Base-by-base conservation (phyloP, 805 yeast species). In the Hermanozyma aechmeae region DNA sequence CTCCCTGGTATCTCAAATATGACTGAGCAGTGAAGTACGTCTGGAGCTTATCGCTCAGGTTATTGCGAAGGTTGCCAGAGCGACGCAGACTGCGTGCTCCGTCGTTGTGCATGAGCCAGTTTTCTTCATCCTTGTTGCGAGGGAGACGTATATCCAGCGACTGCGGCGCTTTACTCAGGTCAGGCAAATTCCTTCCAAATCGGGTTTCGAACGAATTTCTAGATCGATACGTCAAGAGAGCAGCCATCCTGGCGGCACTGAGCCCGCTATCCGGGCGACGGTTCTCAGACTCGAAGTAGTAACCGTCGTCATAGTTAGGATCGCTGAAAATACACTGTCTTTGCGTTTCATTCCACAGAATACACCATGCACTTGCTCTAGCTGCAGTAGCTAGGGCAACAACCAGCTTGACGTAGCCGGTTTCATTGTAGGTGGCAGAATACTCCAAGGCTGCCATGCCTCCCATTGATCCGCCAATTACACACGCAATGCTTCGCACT, bases 291-390 rank as follows among this genome's bases (percentile, higher is more conserved):
- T 75, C 58, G 50, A 84, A 89, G 38, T 62, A 62, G 55, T 83
- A 86, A 2, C 98, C 98, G 47, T 87, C 96, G 32, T 72, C 67
- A 52, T 86, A 92, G 48, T 81, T 80, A 7, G 97, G 97, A 51
- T 92, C 98, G 9, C 95, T 79, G 56, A 87, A 92, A 16, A 92
- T 85, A 38, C 95, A 77, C 52, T 92, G 98, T 44, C 98, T 71
- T 57, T 92, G 98, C 2, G 98, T 94, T 50, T 92, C 98, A 31
- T 94, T 89, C 98, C 98, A 92, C 4, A 95, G 83, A 23, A 92
- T 92, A 42, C 97, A 92, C 98, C 98, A 92, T 0, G 98, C 98
- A 2, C 94, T 80, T 25, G 87, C 94, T 47, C 93, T 68, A 0
- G 97, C 96, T 15, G 93, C 76, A 0, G 97, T 89, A 2, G 98